These are phyloP conservation scores for Fusarium burgessii DNA, from an alignment of 2,329 filamentous ascomycete species.

Conservation along the genomic window DNA sequence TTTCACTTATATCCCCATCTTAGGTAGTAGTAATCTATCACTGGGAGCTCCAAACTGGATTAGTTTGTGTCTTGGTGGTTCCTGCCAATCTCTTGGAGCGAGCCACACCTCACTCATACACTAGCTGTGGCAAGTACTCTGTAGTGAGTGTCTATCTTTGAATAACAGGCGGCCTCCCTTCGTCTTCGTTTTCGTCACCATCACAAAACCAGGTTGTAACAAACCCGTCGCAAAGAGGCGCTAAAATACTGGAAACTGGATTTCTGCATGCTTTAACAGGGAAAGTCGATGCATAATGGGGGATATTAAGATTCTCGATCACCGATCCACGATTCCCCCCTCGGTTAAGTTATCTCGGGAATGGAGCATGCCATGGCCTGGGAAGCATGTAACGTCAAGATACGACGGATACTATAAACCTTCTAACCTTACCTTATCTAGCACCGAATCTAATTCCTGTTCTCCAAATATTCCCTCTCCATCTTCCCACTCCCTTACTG, in stretches of 20 bases:
- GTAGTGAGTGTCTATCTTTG: slow-evolving; percentile 1
- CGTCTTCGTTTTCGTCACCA: slow-evolving; percentile 19
- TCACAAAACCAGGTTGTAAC: slow-evolving; percentile 13
- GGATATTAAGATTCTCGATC: slow-evolving; percentile 8
- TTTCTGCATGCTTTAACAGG: slow-evolving; percentile 16
- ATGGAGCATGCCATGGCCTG: not conserved
- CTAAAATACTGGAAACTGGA: slow-evolving; percentile 33
- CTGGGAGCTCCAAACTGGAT: slow-evolving; percentile 22
- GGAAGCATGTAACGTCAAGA: slow-evolving; percentile 38
- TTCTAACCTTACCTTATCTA: slow-evolving; percentile 18
- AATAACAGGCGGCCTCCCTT: slow-evolving; percentile 26
- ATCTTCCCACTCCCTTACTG: not conserved
- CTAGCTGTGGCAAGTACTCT: slow-evolving; percentile 22
- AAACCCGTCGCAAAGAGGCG: slow-evolving; percentile 23
- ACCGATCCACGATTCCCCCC: slow-evolving; percentile 7
- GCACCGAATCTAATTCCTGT: not conserved
- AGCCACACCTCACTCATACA: slow-evolving; percentile 36
- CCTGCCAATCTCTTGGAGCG: slow-evolving; percentile 5
- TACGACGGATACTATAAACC: slow-evolving; percentile 11
- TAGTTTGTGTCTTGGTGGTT: slow-evolving; percentile 1
- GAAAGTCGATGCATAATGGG: slow-evolving; percentile 7
- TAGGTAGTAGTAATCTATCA: slow-evolving; percentile 9
- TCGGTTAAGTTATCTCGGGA: slow-evolving; percentile 30
- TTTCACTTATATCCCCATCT: not conserved
- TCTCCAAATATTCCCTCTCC: slow-evolving; percentile 16